A percentile compares a stretch with the other conserved stretches of the same genome.
Conservation (phyloP, 257 asterid species). For the Solanum habrochaites region DNA sequence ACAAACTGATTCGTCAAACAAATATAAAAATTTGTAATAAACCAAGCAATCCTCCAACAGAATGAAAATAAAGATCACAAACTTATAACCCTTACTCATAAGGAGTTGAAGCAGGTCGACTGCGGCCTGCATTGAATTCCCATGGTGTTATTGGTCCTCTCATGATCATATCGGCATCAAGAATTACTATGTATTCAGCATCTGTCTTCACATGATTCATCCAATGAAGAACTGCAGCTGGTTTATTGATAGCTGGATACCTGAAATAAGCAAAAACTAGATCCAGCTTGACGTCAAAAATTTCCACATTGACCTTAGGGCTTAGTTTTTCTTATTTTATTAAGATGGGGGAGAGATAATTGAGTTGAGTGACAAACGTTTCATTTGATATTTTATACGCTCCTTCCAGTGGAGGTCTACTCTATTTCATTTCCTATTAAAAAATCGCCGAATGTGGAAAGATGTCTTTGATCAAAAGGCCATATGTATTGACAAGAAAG, state of each 20-base stretch:
- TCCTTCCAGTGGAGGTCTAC: not conserved
- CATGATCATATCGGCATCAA: constrained; percentile 96
- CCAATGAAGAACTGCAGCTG: constrained; percentile 97
- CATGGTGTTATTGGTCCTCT: constrained; percentile 89
- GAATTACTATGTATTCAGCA: constrained; percentile 78
- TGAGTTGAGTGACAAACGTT: not conserved
- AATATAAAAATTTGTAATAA: not conserved
- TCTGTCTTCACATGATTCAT: constrained; percentile 82
- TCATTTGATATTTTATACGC: not conserved
- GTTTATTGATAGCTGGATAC: constrained; percentile 97
- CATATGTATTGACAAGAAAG: not conserved
- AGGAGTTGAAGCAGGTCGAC: constrained; percentile 90
- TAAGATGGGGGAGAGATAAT: not conserved
- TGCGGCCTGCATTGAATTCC: constrained; percentile 81
- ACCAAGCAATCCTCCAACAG: not conserved
- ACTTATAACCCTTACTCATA: constrained; percentile 49
- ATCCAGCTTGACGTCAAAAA: not conserved
- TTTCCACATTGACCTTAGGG: not conserved
- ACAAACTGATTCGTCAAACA: not conserved
- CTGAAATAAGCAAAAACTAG: constrained; percentile 25
- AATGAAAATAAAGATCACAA: not conserved
- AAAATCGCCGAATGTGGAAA: not conserved
- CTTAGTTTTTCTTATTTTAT: not conserved
- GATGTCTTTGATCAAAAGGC: not conserved
- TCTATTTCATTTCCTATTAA: not conserved